Percentiles rank a stretch among this genome's conserved stretches.
These are phyloP conservation scores for Elsinoe australis DNA, from an alignment of 2,329 filamentous ascomycete genomes.

Conservation along the genomic window DNA sequence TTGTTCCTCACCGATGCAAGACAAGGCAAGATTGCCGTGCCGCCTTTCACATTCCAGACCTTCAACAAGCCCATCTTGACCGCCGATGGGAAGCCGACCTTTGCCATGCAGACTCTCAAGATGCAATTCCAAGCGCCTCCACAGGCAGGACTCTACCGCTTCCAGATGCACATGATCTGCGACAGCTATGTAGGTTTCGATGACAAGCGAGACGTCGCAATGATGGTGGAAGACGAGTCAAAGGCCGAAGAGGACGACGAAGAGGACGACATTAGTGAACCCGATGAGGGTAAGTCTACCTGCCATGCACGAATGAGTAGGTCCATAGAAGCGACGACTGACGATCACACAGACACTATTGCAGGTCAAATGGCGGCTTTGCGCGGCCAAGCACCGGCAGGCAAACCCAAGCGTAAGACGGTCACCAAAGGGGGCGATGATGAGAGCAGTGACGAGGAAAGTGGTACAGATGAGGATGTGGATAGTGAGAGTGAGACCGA, in stretches of 20 bases:
- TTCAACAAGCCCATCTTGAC: constrained; percentile 87
- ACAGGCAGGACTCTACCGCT: constrained; percentile 85
- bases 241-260: constrained; percentile 73
- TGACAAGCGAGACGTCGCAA: constrained; percentile 79
- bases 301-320: background rate
- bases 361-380: constrained; percentile 34
- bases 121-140: constrained; percentile 94
- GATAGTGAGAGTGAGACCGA: constrained; percentile 32
- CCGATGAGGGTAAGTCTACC: constrained; percentile 75
- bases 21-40: constrained; percentile 91
- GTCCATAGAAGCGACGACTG: background rate
- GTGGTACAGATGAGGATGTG: constrained; percentile 32
- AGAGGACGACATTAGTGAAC: constrained; percentile 83
- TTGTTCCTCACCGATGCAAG: constrained; percentile 91
- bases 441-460: constrained; percentile 34
- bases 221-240: constrained; percentile 80
- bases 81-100: constrained; percentile 75
- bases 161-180: constrained; percentile 87
- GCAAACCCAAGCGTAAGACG: constrained; percentile 18
- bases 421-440: constrained; percentile 25
- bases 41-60: constrained; percentile 86
- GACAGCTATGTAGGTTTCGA: constrained; percentile 95
- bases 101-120: constrained; percentile 91
- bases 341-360: constrained; percentile 28
- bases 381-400: constrained; percentile 27